Percentiles rank a stretch among this genome's conserved stretches.
Evolutionary conservation across 2,329 filamentous ascomycete species (phyloP).

Genomic region (Albifimbria verrucaria): DNA sequence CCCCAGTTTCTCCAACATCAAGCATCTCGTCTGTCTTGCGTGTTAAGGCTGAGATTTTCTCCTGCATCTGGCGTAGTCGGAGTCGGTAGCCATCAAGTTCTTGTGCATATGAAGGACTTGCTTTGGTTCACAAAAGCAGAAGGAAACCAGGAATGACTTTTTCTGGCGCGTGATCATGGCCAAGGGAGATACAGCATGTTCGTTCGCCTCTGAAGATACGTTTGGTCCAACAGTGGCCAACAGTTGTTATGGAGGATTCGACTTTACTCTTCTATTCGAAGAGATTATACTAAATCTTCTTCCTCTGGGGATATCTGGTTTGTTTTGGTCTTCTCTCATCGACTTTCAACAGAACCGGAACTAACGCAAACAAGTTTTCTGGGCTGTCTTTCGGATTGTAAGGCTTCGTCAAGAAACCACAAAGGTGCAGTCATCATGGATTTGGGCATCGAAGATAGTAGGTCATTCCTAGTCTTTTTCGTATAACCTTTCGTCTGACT

Average conservation of each 20-base stretch:
- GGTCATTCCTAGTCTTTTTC: neutral
- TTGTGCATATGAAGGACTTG: too few species aligned
- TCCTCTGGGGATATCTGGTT: slow-evolving; percentile 14
- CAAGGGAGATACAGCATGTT: neutral
- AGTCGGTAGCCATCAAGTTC: too few species aligned
- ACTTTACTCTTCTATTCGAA: slow-evolving; percentile 25
- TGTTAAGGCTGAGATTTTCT: too few species aligned
- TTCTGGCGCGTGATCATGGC: neutral
- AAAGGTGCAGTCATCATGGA: slow-evolving; percentile 12
- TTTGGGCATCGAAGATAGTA: slow-evolving; percentile 12
- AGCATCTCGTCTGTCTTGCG: too few species aligned
- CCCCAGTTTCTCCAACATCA: too few species aligned
- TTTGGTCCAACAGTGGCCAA: slow-evolving; percentile 15
- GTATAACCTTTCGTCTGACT: neutral
- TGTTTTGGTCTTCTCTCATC: too few species aligned
- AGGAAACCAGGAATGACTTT: neutral
- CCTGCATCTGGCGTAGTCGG: too few species aligned
- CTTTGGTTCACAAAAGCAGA: too few species aligned
- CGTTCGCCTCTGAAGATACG: slow-evolving; percentile 1
- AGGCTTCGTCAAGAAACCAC: slow-evolving; percentile 5
- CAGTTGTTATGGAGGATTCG: slow-evolving; percentile 21
- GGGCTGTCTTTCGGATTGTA: slow-evolving; percentile 4
- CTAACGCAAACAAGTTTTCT: slow-evolving; percentile 6
- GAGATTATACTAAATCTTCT: slow-evolving; percentile 19
- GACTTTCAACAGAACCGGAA: too few species aligned